Evolutionary conservation across 805 yeast species (phyloP).

Genomic region (Yamadazyma philogaea): DNA sequence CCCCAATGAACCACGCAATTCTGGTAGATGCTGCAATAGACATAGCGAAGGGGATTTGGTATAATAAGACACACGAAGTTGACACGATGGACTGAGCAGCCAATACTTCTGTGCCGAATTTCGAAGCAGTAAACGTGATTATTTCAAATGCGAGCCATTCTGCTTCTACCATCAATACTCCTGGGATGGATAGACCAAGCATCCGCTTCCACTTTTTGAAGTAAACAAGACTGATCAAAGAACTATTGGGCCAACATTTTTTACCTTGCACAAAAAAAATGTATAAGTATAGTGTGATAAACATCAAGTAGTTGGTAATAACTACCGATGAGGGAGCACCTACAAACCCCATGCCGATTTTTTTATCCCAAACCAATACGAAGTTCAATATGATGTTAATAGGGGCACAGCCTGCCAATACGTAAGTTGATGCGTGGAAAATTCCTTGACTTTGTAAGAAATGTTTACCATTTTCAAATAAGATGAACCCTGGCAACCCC

Average conservation of each 20-base stretch:
- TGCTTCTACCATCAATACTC: constrained; percentile 71
- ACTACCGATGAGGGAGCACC: constrained; percentile 80
- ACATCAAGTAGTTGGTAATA: constrained; percentile 70
- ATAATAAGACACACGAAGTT: constrained; percentile 63
- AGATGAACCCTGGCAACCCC: constrained; percentile 72
- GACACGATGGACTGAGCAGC: constrained; percentile 75
- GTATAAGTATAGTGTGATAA: constrained; percentile 49
- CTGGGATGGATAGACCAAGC: constrained; percentile 66
- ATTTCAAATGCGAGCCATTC: constrained; percentile 80
- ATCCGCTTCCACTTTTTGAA: constrained; percentile 61
- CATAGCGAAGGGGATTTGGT: constrained; percentile 74
- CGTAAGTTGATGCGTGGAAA: constrained; percentile 77
- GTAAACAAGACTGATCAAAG: constrained; percentile 21
- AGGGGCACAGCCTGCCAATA: constrained; percentile 69
- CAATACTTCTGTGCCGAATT: constrained; percentile 59
- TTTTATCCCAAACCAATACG: constrained; percentile 61
- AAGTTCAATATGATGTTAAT: constrained; percentile 67
- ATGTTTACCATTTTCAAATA: constrained; percentile 71
- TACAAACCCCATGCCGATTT: constrained; percentile 57
- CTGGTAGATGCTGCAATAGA: constrained; percentile 75
- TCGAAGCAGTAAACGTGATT: constrained; percentile 64
- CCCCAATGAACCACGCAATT: constrained; percentile 74
- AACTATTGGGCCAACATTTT: constrained; percentile 40
- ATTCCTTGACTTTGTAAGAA: constrained; percentile 75
- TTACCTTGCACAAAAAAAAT: constrained; percentile 44